phyloP scores from a whole-genome alignment of 1,139 yeast genomes.

The Blastobotrys aristatus region DNA sequence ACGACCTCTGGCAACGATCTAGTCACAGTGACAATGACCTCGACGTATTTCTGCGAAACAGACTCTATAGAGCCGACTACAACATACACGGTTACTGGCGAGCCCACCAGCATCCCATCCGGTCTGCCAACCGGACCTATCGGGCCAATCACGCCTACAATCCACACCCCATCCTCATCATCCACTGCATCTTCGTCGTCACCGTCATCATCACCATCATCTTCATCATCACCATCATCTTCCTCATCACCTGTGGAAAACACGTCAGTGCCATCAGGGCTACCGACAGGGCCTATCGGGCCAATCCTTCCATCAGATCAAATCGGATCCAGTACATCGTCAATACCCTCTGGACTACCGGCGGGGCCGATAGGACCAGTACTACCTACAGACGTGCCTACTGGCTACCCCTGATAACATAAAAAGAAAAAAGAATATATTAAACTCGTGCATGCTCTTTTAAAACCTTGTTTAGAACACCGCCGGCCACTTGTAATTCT shows the following conservation, averaged over 20 bases:
- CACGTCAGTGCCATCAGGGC: background rate
- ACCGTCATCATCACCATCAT: background rate
- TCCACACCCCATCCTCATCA: background rate
- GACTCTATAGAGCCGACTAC: too few species aligned
- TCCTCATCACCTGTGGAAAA: background rate
- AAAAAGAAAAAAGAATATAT: background rate
- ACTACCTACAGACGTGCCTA: background rate
- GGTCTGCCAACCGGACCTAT: background rate
- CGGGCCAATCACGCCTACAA: background rate
- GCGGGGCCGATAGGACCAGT: background rate
- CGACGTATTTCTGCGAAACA: too few species aligned
- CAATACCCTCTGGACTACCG: background rate
- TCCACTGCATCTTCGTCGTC: background rate
- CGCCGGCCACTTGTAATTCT: slow-evolving; percentile 17
- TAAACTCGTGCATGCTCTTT: slow-evolving; percentile 11
- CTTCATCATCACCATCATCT: background rate
- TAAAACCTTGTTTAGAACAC: slow-evolving; percentile 15
- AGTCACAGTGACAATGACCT: too few species aligned
- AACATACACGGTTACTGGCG: too few species aligned
- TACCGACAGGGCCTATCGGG: background rate
- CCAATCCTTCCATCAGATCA: background rate
- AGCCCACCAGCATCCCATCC: background rate
- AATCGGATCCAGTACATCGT: background rate
- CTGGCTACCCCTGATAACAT: too few species aligned
- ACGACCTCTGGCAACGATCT: too few species aligned